Evolutionary conservation across 2,329 filamentous ascomycete species (phyloP).

Genomic region (Shiraia bambusicola): DNA sequence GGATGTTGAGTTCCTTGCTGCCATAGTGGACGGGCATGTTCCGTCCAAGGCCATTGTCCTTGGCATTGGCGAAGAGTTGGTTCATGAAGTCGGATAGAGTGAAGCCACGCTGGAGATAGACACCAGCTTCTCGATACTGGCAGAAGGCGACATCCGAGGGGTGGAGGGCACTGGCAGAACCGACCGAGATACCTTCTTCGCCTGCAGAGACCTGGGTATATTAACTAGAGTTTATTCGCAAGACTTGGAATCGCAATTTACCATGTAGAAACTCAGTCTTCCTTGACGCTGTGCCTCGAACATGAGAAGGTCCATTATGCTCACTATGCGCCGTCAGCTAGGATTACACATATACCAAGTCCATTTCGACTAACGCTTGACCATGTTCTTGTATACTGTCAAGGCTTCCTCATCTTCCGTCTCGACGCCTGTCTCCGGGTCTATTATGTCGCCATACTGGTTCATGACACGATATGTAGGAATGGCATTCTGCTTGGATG

Average conservation of each 20-base stretch:
- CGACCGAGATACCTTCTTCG: conserved; percentile 91
- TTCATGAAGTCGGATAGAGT: conserved; percentile 89
- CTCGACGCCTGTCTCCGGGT: conserved; percentile 66
- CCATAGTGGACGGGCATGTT: conserved; percentile 99
- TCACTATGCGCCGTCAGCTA: conserved; percentile 48
- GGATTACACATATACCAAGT: background rate
- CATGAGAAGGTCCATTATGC: conserved; percentile 96
- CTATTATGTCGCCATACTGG: conserved; percentile 81
- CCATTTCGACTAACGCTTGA: conserved; percentile 49
- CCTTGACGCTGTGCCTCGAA: conserved; percentile 96
- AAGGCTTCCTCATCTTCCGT: conserved; percentile 64
- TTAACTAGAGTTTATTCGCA: background rate
- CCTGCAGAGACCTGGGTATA: conserved; percentile 67
- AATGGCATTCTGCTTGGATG: conserved; percentile 69
- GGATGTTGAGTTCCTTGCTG: conserved; percentile 78
- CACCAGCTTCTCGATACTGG: conserved; percentile 91
- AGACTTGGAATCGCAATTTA: conserved; percentile 41
- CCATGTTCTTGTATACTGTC: conserved; percentile 65
- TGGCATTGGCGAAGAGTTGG: conserved; percentile 84
- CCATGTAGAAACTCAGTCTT: conserved; percentile 96
- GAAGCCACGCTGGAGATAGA: conserved; percentile 87
- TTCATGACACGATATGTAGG: conserved; percentile 91
- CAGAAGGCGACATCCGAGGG: conserved; percentile 88
- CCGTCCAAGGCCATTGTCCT: conserved; percentile 77
- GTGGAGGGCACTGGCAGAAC: conserved; percentile 79